Base-by-base conservation (phyloP, 2,329 filamentous ascomycete species). In the Colletotrichum cereale region DNA sequence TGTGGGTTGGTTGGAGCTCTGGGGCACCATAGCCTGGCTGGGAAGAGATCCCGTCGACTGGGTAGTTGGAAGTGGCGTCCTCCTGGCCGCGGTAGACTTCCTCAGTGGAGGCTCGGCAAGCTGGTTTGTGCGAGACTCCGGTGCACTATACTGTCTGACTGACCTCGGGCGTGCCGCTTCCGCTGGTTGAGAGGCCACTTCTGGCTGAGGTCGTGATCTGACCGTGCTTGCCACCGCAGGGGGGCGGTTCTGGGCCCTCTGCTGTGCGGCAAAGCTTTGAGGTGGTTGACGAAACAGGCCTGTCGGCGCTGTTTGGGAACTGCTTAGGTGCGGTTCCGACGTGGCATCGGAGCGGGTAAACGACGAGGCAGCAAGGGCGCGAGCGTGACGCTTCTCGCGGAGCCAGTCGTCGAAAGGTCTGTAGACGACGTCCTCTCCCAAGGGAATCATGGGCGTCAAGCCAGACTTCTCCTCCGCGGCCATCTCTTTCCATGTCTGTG, bases 381-480 rank as follows among this genome's bases (percentile, higher is more conserved):
- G 62, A 50, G 67, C 71, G 44, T 83, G 79, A 31, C 78, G 81
- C 73, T 89, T 86, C 76, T 91, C 90, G 76, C 81, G 85, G 71
- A 88, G 79, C 79, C 88, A 87, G 71, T 90, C 88, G 63, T 90
- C 88, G 73, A 90, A 92, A 0, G 90, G 90, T 29, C 89, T 83
- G 77, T 92, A 92, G 16, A 92, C 89, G 61, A 91, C 83, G 52
- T 88, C 86, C 67, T 90, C 87, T 2, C 86, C 85, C 29, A 92
- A 82, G 2, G 90, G 90, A 68, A 92, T 91, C 73, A 85, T 83
- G 0, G 90, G 90, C 0, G 90, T 92, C 65, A 92, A 81, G 1
- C 89, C 89, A 50, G 88, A 87, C 79, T 91, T 89, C 78, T 92
- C 90, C 79, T 92, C 90, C n/a, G 89, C 86, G 0, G 89, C 89